These are phyloP conservation scores for Cutaneotrichosporon sp. DNA, from an alignment of 1,284 basidiomycete species.

Conservation along the genomic window DNA sequence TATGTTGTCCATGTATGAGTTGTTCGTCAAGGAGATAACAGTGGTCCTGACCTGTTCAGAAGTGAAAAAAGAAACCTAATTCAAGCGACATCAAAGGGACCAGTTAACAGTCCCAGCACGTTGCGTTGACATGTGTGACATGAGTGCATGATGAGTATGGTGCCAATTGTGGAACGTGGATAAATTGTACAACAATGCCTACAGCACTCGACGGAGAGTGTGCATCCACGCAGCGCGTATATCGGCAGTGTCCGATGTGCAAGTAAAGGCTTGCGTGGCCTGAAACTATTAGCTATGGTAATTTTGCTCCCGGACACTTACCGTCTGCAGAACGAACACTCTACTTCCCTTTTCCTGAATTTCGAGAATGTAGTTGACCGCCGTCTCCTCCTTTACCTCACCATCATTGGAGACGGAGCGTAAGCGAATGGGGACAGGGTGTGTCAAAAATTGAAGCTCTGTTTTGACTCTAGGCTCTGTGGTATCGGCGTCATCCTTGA, in stretches of 20 bases:
- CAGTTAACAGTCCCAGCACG: neutral
- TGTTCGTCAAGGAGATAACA: no score
- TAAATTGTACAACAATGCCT: conserved; percentile 4
- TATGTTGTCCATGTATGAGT: no score
- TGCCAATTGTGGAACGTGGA: neutral
- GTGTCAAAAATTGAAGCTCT: conserved; percentile 17
- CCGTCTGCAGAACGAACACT: conserved; percentile 42
- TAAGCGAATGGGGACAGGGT: conserved; percentile 4
- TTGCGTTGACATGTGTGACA: neutral
- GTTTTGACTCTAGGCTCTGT: conserved; percentile 18
- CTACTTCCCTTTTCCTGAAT: conserved; percentile 38
- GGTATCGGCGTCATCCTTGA: conserved; percentile 47
- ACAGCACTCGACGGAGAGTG: conserved; percentile 20
- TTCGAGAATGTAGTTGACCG: conserved; percentile 29
- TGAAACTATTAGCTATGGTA: conserved; percentile 6
- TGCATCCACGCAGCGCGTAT: conserved; percentile 35
- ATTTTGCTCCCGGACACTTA: conserved; percentile 19
- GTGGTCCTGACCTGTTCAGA: no score
- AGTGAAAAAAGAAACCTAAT: neutral
- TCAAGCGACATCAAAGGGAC: neutral
- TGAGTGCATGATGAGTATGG: neutral
- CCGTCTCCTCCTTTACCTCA: neutral
- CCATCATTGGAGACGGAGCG: neutral
- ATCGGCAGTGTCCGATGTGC: conserved; percentile 33
- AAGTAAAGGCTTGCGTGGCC: conserved; percentile 23